Conservation (phyloP, 1,139 yeast species). For the Nakaseomyces nivariensis region DNA sequence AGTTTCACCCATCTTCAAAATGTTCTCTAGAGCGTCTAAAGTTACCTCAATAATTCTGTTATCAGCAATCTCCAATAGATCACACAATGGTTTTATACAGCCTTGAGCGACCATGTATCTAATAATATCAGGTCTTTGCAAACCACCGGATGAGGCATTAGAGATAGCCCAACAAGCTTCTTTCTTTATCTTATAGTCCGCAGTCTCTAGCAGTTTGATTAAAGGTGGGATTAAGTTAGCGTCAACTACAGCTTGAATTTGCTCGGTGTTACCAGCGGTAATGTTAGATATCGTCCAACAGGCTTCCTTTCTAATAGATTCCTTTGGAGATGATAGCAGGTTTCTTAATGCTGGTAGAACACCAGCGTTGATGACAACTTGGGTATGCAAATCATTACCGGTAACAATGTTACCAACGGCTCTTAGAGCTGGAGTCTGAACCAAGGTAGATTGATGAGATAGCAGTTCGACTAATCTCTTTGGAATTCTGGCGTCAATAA, state of each 20-base stretch:
- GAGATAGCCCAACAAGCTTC: constrained; percentile 99
- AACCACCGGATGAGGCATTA: constrained; percentile 93
- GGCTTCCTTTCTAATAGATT: constrained; percentile 90
- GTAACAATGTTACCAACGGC: constrained; percentile 98
- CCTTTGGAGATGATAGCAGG: constrained; percentile 74
- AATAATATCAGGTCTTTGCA: constrained; percentile 85
- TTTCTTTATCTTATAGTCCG: constrained; percentile 92
- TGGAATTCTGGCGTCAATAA: constrained; percentile 92
- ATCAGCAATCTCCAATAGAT: constrained; percentile 78
- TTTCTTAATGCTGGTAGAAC: constrained; percentile 80
- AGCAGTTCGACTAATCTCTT: constrained; percentile 84
- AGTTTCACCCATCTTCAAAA: constrained; percentile 85
- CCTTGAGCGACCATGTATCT: constrained; percentile 89
- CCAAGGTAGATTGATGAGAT: constrained; percentile 71
- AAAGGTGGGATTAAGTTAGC: constrained; percentile 90
- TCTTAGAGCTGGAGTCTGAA: constrained; percentile 94
- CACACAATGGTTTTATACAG: constrained; percentile 95
- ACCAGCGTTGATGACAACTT: constrained; percentile 87
- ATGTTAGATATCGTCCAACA: constrained; percentile 98
- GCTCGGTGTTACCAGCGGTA: constrained; percentile 93
- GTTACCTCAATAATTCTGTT: constrained; percentile 90
- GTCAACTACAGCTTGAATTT: constrained; percentile 93
- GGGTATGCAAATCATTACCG: constrained; percentile 92
- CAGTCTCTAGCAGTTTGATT: constrained; percentile 64
- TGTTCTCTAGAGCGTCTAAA: constrained; percentile 88